Evolutionary conservation across 768 basidiomycete genomes (phyloP).

Genomic region (Plicaturopsis crispa): DNA sequence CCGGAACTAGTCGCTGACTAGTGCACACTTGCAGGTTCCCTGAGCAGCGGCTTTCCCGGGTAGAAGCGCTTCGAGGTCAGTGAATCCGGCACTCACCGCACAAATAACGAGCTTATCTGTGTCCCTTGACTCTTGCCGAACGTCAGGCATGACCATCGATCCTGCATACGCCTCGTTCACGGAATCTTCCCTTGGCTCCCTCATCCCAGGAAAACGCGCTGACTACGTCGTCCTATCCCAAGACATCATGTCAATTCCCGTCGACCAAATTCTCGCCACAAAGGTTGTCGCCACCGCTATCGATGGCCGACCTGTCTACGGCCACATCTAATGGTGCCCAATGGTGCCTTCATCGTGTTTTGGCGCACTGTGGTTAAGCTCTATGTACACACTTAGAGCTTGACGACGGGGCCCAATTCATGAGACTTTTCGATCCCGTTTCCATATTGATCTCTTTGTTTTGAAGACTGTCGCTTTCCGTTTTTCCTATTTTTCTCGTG

Average conservation of each 20-base stretch:
- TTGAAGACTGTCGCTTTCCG: too few relatives aligned
- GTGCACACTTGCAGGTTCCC: slow-evolving; percentile 57
- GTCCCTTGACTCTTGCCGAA: slow-evolving; percentile 1
- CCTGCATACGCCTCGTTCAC: slow-evolving; percentile 85
- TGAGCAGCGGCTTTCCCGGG: slow-evolving; percentile 64
- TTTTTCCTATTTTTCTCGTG: too few relatives aligned
- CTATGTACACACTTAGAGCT: too few relatives aligned
- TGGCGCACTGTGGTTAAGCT: too few relatives aligned
- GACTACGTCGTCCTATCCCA: slow-evolving; percentile 82
- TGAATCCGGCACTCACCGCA: too few relatives aligned
- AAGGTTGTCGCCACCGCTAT: slow-evolving; percentile 70
- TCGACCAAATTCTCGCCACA: slow-evolving; percentile 53
- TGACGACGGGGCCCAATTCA: too few relatives aligned
- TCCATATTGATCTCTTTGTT: too few relatives aligned
- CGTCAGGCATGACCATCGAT: slow-evolving; percentile 76
- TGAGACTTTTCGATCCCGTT: too few relatives aligned
- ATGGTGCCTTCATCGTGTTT: too few relatives aligned
- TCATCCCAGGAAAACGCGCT: slow-evolving; percentile 71
- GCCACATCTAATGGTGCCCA: slow-evolving; percentile 28
- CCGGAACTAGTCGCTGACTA: not conserved
- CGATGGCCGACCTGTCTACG: slow-evolving; percentile 55
- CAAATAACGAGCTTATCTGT: too few relatives aligned
- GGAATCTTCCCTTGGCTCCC: slow-evolving; percentile 65
- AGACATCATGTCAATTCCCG: slow-evolving; percentile 68
- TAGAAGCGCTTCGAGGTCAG: slow-evolving; percentile 71